Evolutionary conservation across 495 filamentous ascomycete species (phyloP).

Genomic region (Penicillium paxilli): DNA sequence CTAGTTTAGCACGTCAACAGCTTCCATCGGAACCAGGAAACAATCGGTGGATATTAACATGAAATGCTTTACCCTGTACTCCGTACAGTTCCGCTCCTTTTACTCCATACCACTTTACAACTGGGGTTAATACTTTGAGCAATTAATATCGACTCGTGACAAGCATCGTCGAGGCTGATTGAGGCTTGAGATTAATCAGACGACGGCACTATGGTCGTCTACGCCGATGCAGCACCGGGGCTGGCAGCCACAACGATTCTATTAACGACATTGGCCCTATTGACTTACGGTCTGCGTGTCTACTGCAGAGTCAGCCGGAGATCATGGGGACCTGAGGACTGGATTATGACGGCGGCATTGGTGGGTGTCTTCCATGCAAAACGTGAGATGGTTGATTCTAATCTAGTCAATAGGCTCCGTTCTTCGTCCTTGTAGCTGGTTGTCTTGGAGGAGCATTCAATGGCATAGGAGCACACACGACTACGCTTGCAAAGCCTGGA

Average conservation of each 20-base stretch:
- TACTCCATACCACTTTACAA: neutral
- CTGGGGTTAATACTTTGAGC: neutral
- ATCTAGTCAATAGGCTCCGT: constrained; percentile 16
- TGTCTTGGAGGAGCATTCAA: constrained; percentile 26
- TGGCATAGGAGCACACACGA: constrained; percentile 19
- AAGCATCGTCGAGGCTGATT: constrained; percentile 18
- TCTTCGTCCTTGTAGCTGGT: constrained; percentile 20
- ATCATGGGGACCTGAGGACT: constrained; percentile 25
- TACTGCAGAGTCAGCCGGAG: constrained; percentile 18
- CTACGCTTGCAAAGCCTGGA: constrained; percentile 7
- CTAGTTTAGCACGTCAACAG: neutral
- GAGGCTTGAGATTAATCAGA: neutral
- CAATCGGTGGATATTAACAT: neutral
- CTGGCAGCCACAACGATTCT: constrained; percentile 22
- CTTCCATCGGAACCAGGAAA: neutral
- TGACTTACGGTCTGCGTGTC: constrained; percentile 20
- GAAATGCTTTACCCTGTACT: neutral
- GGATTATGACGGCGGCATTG: constrained; percentile 28
- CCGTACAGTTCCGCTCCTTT: neutral
- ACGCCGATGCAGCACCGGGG: constrained; percentile 18
- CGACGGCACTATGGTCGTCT: constrained; percentile 16
- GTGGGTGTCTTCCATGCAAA: neutral
- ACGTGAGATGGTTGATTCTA: neutral
- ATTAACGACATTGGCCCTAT: constrained; percentile 15
- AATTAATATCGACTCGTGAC: neutral